Evolutionary conservation across 1,139 yeast genomes (phyloP), one percentile per base, ranked within the genome.

Genomic region (Suhomyces bribrorum): DNA sequence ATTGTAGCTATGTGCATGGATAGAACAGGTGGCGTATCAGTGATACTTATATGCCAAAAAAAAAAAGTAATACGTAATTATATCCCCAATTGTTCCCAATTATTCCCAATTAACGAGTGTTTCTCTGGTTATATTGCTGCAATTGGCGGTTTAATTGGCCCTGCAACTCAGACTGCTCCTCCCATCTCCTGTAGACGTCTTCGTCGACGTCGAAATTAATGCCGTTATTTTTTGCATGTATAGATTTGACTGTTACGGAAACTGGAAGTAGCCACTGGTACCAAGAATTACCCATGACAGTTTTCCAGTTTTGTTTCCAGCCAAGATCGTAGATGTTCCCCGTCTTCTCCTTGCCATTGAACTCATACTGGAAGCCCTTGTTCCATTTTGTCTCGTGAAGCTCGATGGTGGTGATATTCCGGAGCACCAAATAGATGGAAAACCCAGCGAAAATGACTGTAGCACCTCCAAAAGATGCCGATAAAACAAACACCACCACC

Each of bases 321-420:
- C 97, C 97, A 29, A 92, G 55, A 58, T 90, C 88, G 58, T 81
- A 92, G 4, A 87, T 71, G 59, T 92, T 87, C 2, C 83, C 85
- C 12, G 74, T 50, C 8, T 66, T 57, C 33, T 52, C 50, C 33
- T 53, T 51, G 16, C 57, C 51, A 18, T 61, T 59, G 40, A 75
- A 64, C 41, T 65, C 67, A 46, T 69, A 69, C 34, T 57, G 61
- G 45, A 61, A 62, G 23, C 50, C 43, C 9, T 44, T 48, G 32
- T 46, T 50, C 66, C 69, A 63, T 26, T 83, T 66, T 23, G 72
- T 72, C 41, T 84, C 89, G 62, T 85, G 83, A 37, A 81, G 68
- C 61, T 92, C 99, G 18, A 92, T 75, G 0, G 97, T 92, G 8
- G 97, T 89, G 43, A 69, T 66, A 59, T 92, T 92, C 7, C 58